Base-by-base conservation (phyloP, 2,329 filamentous ascomycete species). In the Talaromyces sp. region DNA sequence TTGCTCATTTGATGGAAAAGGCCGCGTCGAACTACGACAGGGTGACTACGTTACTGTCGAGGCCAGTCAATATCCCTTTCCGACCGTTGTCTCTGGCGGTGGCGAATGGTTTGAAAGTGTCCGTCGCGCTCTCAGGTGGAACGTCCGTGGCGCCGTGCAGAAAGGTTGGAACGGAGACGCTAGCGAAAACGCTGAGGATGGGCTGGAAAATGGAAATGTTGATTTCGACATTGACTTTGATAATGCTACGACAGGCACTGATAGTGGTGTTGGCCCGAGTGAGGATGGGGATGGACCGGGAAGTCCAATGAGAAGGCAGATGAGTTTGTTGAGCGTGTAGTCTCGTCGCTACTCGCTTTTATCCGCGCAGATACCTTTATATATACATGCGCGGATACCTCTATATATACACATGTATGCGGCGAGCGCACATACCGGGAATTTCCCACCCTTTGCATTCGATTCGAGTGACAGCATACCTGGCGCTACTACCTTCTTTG, bases 61-160 rank as follows among this genome's bases (percentile, higher is more conserved):
- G 40, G 94, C 94, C 3, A 95, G 89, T 31, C 91, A 96, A 71
- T 99, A 97, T 69, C 94, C 94, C 0, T 97, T 99, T 78, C 94
- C 94, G 2, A 97, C 94, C 1, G 93, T 99, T 43, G 90, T 95
- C 59, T 89, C 91, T 63, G 90, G 88, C 62, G 87, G 87, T 61
- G 89, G 88, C 1, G 94, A 99, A 73, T 99, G 94, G 94, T 97
- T 99, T 70, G 89, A 97, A 73, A 95, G 90, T 68, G 91, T 99
- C 51, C 91, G 89, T 55, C 85, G 93, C 61, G 96, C 93, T 3
- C 80, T 99, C 60, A 84, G 92, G 62, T 99, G 94, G 94, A 99
- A 99, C 75, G 93, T 89, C 25, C 84, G 94, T 46, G 92, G 91
- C 4, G 92, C 93, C 5, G 87, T 88, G 56, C 94, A 99, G 74